A percentile compares a stretch with the other conserved stretches of the same genome.
These are phyloP conservation scores for Furcasterigmium furcatum DNA, from an alignment of 2,329 filamentous ascomycete species.

Conservation along the genomic window DNA sequence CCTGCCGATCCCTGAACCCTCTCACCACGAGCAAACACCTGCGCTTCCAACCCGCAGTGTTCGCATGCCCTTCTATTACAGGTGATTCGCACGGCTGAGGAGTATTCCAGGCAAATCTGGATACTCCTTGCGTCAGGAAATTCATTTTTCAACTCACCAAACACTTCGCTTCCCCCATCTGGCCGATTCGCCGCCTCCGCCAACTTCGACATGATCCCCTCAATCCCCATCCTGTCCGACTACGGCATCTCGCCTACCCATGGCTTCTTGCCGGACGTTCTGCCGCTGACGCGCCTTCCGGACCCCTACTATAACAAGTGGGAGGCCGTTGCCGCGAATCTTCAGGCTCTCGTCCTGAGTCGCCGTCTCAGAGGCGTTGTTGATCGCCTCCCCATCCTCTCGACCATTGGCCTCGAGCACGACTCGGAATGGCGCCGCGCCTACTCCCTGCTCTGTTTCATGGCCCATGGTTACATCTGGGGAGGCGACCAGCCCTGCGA, in stretches of 20 bases:
- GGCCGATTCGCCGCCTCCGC: not conserved
- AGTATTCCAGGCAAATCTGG: slow-evolving; percentile 57
- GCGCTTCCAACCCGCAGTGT: not conserved
- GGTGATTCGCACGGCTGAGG: slow-evolving; percentile 53
- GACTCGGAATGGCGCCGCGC: slow-evolving; percentile 92
- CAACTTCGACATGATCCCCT: slow-evolving; percentile 46
- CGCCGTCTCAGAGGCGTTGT: slow-evolving; percentile 78
- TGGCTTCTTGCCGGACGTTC: slow-evolving; percentile 83
- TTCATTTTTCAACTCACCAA: slow-evolving; percentile 9
- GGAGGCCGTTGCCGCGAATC: slow-evolving; percentile 82
- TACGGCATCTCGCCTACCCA: slow-evolving; percentile 76
- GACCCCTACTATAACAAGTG: slow-evolving; percentile 93
- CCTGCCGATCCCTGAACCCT: not conserved
- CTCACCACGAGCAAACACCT: not conserved
- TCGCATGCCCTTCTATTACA: not conserved
- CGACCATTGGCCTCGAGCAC: slow-evolving; percentile 75
- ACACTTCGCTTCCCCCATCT: not conserved
- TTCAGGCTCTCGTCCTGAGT: slow-evolving; percentile 83
- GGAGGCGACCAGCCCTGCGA: slow-evolving; percentile 81
- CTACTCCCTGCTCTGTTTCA: slow-evolving; percentile 86
- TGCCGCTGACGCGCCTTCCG: slow-evolving; percentile 76
- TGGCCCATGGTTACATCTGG: slow-evolving; percentile 96
- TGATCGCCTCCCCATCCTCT: slow-evolving; percentile 78
- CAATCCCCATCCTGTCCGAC: slow-evolving; percentile 63
- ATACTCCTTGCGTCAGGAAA: slow-evolving; percentile 63